phyloP scores from a whole-genome alignment of 169 alveolate species.

The Plasmodium chabaudi region DNA sequence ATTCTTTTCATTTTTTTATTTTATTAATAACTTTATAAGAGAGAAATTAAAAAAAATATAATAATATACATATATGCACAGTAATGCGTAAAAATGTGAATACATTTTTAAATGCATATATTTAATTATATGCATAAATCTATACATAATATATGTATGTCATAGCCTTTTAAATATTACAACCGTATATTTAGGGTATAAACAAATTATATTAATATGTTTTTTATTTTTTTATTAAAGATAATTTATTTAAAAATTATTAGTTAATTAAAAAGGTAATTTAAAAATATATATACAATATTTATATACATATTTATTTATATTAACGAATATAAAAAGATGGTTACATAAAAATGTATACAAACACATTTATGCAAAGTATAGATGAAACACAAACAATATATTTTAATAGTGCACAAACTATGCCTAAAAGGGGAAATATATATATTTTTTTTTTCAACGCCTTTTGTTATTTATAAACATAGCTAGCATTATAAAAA shows the following conservation, averaged over 20 bases:
- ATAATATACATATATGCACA: constrained; percentile 16
- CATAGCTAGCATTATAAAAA: neutral
- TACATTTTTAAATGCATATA: neutral
- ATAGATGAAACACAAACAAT: constrained; percentile 1
- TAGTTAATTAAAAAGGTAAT: too few species aligned
- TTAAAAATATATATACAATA: too few species aligned
- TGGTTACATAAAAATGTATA: constrained; percentile 9
- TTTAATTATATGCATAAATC: too few species aligned
- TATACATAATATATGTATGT: too few species aligned
- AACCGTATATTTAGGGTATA: neutral
- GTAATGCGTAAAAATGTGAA: too few species aligned
- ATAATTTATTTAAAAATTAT: too few species aligned
- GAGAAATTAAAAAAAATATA: constrained; percentile 6
- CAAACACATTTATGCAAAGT: constrained; percentile 34
- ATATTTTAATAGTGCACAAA: constrained; percentile 47
- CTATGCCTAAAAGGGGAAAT: constrained; percentile 7
- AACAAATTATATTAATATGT: neutral
- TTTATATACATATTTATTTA: too few species aligned
- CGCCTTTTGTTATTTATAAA: neutral
- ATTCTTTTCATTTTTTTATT: constrained; percentile 19
- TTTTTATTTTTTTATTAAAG: neutral
- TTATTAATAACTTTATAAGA: neutral
- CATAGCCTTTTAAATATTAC: too few species aligned
- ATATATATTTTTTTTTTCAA: neutral
- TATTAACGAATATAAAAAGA: neutral